Evolutionary conservation across 2,329 filamentous ascomycete genomes (phyloP), one percentile per base, ranked within the genome.

Genomic region (Graphiopsis chlorocephala): DNA sequence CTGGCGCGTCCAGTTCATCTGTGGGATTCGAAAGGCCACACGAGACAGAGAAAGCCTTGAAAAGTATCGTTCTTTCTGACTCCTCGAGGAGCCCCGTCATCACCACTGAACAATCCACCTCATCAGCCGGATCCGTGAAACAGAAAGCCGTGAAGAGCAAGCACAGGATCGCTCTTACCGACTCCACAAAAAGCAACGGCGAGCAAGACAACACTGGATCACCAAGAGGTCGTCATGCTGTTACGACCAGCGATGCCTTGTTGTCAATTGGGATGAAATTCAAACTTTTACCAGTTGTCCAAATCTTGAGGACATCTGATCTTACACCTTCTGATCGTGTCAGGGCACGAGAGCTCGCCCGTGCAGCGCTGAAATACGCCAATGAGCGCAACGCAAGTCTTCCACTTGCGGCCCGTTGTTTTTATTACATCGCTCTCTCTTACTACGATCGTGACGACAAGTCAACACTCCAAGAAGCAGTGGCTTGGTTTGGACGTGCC

Each of bases 401-500:
- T 38, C 2, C 60, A 20, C 33, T 62, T 10, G 25, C 31, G 14
- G 60, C 47, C 12, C 60, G 60, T 5, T 62, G 60, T n/a, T 28
- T 33, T n/a, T 62, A 31, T 35, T 62, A 62, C 48, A 45, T 62
- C 17, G 60, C 47, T 10, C 48, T 25, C 33, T 11, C 33, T 20
- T 29, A 45, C 26, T 52, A 55, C 28, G 48, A 62, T 25, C 60
- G 17, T 1, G 15, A 42, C 1, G 25, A 45, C 47, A 45, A 38
- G 3, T 31, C 12, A 11, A 35, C 48, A 6, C 11, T 28, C 3
- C 60, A 35, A 42, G 33, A 45, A 17, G 60, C 60, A 28, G 25
- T 55, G 4, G 42, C 33, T 10, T 62, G 60, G 60, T 62, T 62
- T n/a, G 31, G 47, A 20, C 60, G 60, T n/a, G 60, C 60, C 7